These are phyloP conservation scores for Eucalyptus regnans DNA, from an alignment of 345 rosid species.

Conservation along the genomic window DNA sequence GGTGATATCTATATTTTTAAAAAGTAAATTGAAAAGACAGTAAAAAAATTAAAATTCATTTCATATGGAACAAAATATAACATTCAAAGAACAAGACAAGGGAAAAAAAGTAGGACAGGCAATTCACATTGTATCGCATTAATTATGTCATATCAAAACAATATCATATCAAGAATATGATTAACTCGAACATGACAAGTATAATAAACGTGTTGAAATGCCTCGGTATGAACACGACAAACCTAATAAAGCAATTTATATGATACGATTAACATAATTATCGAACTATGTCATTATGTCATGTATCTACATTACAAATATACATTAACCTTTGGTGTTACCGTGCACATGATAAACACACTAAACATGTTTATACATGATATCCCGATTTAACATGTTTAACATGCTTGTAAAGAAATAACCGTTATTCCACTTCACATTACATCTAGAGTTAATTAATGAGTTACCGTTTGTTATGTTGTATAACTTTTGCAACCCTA, in stretches of 20 bases:
- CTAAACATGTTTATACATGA: no score
- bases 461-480: no score
- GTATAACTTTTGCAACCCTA: no score
- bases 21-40: not conserved
- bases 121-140: accelerated
- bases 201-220: not conserved
- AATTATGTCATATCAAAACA: not conserved
- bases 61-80: not conserved
- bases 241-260: not conserved
- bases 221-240: not conserved
- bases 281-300: not conserved
- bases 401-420: no score
- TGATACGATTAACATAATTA: not conserved
- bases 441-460: no score
- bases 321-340: no score
- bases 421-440: no score
- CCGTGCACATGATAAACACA: no score
- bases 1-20: no score
- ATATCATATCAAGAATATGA: not conserved
- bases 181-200: not conserved
- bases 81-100: not conserved
- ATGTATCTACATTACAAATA: not conserved
- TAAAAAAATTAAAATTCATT: no score
- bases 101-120: not conserved
- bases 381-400: no score